These are phyloP conservation scores for Rhizopogon vulgaris DNA, from an alignment of 768 basidiomycete species.

Conservation along the genomic window DNA sequence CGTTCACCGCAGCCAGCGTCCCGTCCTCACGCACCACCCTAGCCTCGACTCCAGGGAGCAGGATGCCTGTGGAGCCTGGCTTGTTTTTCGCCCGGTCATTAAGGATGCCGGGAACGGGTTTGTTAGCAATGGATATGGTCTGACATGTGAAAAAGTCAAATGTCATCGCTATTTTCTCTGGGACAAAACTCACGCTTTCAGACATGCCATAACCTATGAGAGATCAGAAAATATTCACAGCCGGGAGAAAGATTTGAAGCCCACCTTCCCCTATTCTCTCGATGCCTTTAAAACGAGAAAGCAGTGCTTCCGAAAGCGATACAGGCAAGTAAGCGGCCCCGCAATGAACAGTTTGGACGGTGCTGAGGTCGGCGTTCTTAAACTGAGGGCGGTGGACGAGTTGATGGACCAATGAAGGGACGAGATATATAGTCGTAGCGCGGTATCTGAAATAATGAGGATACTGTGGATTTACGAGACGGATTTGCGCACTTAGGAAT, in stretches of 20 bases:
- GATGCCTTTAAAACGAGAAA: slow-evolving; percentile 29
- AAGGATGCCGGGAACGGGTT: slow-evolving; percentile 40
- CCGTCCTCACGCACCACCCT: slow-evolving; percentile 58
- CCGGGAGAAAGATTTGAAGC: slow-evolving; percentile 4
- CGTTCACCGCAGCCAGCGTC: slow-evolving; percentile 42
- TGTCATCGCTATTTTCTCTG: not conserved
- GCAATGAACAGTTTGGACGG: slow-evolving; percentile 34
- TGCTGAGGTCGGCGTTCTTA: slow-evolving; percentile 45
- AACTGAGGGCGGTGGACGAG: slow-evolving; percentile 49
- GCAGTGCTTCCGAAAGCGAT: slow-evolving; percentile 39
- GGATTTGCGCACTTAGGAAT: slow-evolving; percentile 50
- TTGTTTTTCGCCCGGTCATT: slow-evolving; percentile 35
- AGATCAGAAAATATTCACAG: slow-evolving; percentile 2
- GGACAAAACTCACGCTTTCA: slow-evolving; percentile 43
- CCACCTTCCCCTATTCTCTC: slow-evolving; percentile 41
- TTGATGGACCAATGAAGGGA: slow-evolving; percentile 64
- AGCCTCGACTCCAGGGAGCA: slow-evolving; percentile 60
- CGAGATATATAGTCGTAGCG: slow-evolving; percentile 41
- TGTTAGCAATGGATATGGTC: slow-evolving; percentile 48
- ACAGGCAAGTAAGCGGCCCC: slow-evolving; percentile 69
- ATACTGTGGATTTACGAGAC: not conserved
- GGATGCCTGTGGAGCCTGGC: slow-evolving; percentile 46
- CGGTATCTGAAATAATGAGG: slow-evolving; percentile 38
- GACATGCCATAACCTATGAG: slow-evolving; percentile 65
- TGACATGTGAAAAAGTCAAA: slow-evolving; percentile 17